phyloP scores from a whole-genome alignment of 2,329 filamentous ascomycete species.

The Aspergillus sp. region DNA sequence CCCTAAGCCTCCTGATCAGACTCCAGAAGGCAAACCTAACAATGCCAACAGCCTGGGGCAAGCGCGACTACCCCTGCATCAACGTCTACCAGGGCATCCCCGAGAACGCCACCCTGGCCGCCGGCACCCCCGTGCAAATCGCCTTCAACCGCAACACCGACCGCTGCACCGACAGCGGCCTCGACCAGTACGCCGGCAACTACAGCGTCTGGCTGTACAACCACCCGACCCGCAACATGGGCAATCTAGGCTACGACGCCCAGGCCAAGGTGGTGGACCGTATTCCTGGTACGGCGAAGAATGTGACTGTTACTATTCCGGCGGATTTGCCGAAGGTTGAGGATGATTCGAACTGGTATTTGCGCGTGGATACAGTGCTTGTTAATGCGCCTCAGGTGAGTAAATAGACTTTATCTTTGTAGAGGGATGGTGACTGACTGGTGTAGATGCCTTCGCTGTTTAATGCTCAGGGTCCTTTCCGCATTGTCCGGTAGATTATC shows the following conservation, averaged over 20 bases:
- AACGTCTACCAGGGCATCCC: conserved; percentile 35
- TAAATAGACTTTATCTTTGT: background rate
- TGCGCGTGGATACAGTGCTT: conserved; percentile 25
- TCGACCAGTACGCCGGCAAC: conserved; percentile 19
- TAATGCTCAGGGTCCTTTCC: background rate
- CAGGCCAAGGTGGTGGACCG: conserved; percentile 20
- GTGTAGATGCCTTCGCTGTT: background rate
- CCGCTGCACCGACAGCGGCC: conserved; percentile 23
- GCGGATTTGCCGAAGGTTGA: conserved; percentile 24
- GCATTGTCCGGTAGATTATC: background rate
- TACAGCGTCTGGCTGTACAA: conserved; percentile 34
- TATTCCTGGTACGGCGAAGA: conserved; percentile 19
- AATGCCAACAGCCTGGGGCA: conserved; percentile 29
- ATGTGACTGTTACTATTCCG: conserved; percentile 26
- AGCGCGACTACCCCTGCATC: conserved; percentile 33
- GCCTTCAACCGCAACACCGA: conserved; percentile 28
- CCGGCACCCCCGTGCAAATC: conserved; percentile 25
- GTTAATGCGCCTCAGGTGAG: conserved; percentile 30
- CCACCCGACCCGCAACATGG: conserved; percentile 26
- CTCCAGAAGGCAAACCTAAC: too few species aligned
- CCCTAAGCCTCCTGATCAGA: too few species aligned
- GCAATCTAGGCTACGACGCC: conserved; percentile 22
- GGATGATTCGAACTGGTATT: conserved; percentile 30
- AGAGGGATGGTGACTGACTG: background rate
- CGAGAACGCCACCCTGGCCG: conserved; percentile 28